Conservation (phyloP, 2,329 filamentous ascomycete genomes). For the Colletotrichum higginsianum region DNA sequence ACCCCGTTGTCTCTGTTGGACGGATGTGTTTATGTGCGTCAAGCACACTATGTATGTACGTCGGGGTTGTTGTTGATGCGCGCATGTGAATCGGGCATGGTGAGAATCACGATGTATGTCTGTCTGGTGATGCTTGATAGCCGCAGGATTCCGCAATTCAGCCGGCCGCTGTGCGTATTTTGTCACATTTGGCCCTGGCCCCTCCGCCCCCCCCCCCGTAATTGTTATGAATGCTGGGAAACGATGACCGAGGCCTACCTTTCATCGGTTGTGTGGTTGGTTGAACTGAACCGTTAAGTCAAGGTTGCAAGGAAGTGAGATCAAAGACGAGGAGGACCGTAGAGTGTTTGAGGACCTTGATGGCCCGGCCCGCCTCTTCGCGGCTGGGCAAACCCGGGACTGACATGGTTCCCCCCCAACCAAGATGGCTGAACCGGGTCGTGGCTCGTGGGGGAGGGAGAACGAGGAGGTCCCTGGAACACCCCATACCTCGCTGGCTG, state of each 20-base stretch:
- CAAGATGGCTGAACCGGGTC: not conserved
- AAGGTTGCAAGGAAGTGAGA: not conserved
- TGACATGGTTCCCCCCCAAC: not conserved
- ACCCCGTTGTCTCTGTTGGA: too few relatives aligned
- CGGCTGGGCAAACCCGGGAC: slow-evolving; percentile 17
- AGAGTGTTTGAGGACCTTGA: slow-evolving; percentile 32
- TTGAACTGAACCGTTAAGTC: not conserved
- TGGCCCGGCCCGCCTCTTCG: slow-evolving; percentile 37
- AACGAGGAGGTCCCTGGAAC: not conserved
- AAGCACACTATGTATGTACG: not conserved
- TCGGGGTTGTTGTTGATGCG: not conserved
- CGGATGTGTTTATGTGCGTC: too few relatives aligned
- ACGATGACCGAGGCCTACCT: not conserved
- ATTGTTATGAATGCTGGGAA: not conserved
- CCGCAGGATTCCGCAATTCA: not conserved
- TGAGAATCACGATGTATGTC: not conserved
- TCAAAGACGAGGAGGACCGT: not conserved
- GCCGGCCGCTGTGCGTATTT: too few relatives aligned
- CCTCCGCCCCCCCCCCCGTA: too few relatives aligned
- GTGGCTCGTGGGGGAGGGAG: not conserved
- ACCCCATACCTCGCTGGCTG: not conserved
- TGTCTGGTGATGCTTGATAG: not conserved
- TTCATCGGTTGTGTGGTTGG: not conserved
- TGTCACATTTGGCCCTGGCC: too few relatives aligned
- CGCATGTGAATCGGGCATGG: not conserved